Evolutionary conservation across 768 basidiomycete species (phyloP).

Genomic region (Pleurotus tuber-regium): DNA sequence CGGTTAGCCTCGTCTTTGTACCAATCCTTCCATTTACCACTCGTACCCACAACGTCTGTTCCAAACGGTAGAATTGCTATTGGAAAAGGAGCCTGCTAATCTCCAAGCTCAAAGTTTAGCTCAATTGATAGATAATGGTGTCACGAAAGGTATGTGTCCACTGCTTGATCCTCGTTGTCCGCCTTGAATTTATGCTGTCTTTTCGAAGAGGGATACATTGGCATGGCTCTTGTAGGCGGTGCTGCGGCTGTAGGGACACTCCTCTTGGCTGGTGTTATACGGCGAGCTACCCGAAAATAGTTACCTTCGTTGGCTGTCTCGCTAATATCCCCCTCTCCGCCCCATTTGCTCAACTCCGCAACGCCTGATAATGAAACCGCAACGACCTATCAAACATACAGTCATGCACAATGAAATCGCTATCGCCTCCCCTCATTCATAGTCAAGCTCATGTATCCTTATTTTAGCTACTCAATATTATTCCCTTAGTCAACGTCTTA

Average conservation of each 20-base stretch:
- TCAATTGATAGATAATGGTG: constrained; percentile 82
- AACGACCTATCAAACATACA: neutral
- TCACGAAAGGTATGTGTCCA: constrained; percentile 64
- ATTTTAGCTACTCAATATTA: too few species aligned
- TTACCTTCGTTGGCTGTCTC: constrained; percentile 13
- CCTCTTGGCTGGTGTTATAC: constrained; percentile 72
- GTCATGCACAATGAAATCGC: neutral
- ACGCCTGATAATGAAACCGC: neutral
- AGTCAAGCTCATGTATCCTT: too few species aligned
- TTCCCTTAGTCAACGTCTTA: too few species aligned
- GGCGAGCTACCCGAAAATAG: constrained; percentile 71
- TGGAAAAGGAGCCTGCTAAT: constrained; percentile 92
- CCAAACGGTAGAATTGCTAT: constrained; percentile 73
- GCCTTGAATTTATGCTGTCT: too few species aligned
- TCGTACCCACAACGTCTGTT: constrained; percentile 4
- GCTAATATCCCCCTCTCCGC: constrained; percentile 6
- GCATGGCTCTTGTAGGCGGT: constrained; percentile 94
- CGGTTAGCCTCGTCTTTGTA: constrained; percentile 54
- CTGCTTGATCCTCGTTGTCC: constrained; percentile 2
- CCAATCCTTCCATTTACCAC: neutral
- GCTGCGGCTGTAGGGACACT: constrained; percentile 82
- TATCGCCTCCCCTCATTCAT: neutral
- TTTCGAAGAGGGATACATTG: constrained; percentile 89
- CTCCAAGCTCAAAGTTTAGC: constrained; percentile 87
- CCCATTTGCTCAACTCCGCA: neutral